Conservation (phyloP, 176 grass and related monocot species). For the Carex scoparia region DNA sequence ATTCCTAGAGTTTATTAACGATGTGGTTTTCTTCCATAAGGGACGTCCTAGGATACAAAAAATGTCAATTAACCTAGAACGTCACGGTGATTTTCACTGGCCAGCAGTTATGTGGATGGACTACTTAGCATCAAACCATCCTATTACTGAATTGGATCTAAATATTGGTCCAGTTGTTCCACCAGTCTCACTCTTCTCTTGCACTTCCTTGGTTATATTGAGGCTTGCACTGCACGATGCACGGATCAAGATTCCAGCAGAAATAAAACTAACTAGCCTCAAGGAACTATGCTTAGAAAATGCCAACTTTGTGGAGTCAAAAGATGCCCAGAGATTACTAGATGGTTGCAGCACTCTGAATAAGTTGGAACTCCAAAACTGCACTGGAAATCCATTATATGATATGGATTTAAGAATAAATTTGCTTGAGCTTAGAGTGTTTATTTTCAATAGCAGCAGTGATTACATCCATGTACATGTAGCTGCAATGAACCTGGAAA, state of each 20-base stretch:
- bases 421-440: not conserved
- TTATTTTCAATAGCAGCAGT: not conserved
- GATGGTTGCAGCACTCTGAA: not conserved
- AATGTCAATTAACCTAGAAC: not conserved
- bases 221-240: not conserved
- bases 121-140: not conserved
- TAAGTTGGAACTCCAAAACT: not conserved
- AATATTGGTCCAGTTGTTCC: not conserved
- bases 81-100: not conserved
- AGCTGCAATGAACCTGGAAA: not conserved
- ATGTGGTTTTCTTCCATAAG: not conserved
- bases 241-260: not conserved
- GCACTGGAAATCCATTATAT: not conserved
- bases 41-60: not conserved
- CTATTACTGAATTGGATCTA: not conserved
- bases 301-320: not conserved
- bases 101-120: not conserved
- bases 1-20: not conserved
- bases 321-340: constrained; percentile 7
- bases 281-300: not conserved
- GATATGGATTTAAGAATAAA: not conserved
- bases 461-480: not conserved
- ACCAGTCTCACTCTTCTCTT: not conserved
- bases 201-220: constrained; percentile 12
- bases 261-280: not conserved